Evolutionary conservation across 129 eudicot species (phyloP).

Genomic region (Tanacetum coccineum): DNA sequence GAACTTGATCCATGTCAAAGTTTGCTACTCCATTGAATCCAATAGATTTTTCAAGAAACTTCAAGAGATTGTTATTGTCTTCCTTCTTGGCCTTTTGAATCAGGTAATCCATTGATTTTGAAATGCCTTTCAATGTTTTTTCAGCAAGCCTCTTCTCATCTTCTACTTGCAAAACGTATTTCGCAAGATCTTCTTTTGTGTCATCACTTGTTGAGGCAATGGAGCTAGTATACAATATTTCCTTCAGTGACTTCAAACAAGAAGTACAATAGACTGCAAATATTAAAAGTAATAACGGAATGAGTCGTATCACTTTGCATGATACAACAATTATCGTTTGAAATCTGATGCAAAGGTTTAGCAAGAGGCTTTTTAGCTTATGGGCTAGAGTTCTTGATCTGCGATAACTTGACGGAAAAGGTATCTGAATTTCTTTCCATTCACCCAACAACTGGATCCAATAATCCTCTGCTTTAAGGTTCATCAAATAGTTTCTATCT

Average conservation of each 20-base stretch:
- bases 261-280: conserved; percentile 10
- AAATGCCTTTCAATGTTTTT: conserved; percentile 8
- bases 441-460: conserved; percentile 26
- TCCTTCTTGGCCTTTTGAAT: conserved; percentile 7
- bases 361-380: not conserved
- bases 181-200: not conserved
- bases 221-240: not conserved
- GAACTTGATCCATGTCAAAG: not conserved
- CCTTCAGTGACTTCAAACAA: conserved; percentile 16
- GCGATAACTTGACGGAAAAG: not conserved
- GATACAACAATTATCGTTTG: conserved; percentile 17
- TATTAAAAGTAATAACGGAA: not conserved
- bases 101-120: conserved; percentile 1
- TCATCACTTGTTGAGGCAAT: not conserved
- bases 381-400: conserved; percentile 1
- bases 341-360: conserved; percentile 1
- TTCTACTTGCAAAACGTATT: conserved; percentile 1
- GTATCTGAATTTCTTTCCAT: conserved; percentile 24
- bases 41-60: not conserved
- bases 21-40: conserved; percentile 13
- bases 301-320: conserved; percentile 11
- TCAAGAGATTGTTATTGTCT: conserved; percentile 4
- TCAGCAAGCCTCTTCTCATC: not conserved
- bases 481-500: not conserved
- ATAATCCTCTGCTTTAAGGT: conserved; percentile 19